Conservation (phyloP, 1,284 basidiomycete species). For the Moniliella sp. region DNA sequence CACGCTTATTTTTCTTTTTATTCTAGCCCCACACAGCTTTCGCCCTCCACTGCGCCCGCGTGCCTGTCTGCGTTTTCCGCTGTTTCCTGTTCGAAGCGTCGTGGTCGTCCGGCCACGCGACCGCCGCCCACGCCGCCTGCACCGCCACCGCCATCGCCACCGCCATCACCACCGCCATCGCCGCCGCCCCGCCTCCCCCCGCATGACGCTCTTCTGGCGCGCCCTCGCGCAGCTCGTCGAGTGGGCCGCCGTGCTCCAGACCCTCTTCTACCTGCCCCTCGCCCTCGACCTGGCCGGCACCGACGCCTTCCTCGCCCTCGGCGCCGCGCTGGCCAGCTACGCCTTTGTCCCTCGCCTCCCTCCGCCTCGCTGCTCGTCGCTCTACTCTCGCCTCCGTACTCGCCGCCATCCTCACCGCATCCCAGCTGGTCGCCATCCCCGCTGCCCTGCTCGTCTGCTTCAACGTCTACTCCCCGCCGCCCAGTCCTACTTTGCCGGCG, state of each 20-base stretch:
- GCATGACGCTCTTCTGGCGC: conserved; percentile 8
- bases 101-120: no score
- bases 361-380: no score
- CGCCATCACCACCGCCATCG: no score
- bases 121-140: no score
- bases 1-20: no score
- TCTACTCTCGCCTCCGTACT: no score
- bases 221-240: conserved; percentile 15
- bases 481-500: conserved; percentile 5
- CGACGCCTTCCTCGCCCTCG: conserved; percentile 29
- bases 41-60: no score
- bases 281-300: conserved; percentile 29
- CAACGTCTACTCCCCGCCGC: conserved; percentile 23
- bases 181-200: background rate
- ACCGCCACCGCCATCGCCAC: no score
- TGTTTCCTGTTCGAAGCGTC: no score
- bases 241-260: conserved; percentile 20
- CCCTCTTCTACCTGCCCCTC: conserved; percentile 29
- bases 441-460: conserved; percentile 22
- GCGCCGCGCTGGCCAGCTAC: conserved; percentile 25
- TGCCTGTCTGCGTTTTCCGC: no score
- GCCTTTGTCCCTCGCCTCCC: conserved; percentile 21
- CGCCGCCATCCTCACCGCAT: conserved; percentile 15
- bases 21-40: no score
- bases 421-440: conserved; percentile 27